Evolutionary conservation across 257 asterid genomes (phyloP).

Genomic region (Nicotiana noctiflora): DNA sequence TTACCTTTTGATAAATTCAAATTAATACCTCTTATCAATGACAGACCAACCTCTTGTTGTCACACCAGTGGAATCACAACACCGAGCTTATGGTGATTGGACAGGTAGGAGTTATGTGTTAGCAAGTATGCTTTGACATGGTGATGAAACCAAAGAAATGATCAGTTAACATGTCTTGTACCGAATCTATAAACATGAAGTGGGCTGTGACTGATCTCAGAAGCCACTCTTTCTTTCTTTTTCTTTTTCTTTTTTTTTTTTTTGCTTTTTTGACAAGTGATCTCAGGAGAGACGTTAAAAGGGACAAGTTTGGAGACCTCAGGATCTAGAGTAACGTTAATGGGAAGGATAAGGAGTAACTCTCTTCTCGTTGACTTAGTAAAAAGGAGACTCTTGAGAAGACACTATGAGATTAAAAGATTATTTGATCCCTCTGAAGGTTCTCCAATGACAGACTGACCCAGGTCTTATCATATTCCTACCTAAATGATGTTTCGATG

Average conservation of each 20-base stretch:
- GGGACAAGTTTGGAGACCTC: not conserved
- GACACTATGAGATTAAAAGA: not conserved
- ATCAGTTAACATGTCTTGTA: not conserved
- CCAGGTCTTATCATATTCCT: not conserved
- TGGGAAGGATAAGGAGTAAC: not conserved
- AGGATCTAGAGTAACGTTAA: not conserved
- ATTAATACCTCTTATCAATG: not conserved
- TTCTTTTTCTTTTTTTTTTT: too few relatives aligned
- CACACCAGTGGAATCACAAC: not conserved
- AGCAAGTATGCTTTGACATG: not conserved
- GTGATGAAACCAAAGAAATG: not conserved
- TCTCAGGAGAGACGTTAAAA: not conserved
- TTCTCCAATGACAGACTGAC: not conserved
- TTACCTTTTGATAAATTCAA: not conserved
- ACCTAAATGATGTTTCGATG: not conserved
- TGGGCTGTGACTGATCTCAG: not conserved
- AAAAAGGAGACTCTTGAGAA: not conserved
- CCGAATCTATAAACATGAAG: not conserved
- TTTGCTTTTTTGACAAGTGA: not conserved
- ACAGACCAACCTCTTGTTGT: not conserved
- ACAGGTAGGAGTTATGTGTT: not conserved
- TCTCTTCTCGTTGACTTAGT: not conserved
- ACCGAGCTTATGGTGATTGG: conserved; percentile 1
- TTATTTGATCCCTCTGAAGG: not conserved
- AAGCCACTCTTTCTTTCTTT: too few relatives aligned